Evolutionary conservation across 139 green algal genomes (phyloP), one percentile per base, ranked within the genome.

Genomic region (Micractinium conductrix): DNA sequence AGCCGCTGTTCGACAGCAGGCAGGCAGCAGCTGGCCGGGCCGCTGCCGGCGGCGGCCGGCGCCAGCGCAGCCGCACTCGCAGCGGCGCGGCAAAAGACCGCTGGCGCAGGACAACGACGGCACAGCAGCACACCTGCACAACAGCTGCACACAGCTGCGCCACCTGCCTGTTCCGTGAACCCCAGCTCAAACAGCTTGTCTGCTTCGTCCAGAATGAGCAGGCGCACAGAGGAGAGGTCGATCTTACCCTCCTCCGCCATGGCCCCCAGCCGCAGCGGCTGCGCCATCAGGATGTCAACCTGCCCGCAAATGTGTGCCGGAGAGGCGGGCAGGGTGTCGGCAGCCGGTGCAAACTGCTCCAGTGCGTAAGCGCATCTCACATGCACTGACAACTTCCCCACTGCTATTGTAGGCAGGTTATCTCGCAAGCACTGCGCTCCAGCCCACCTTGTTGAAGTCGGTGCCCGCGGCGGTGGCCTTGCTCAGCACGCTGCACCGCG

Each of bases 181-280:
- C 94, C 95, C 88, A 95, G 86, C 55, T 97, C 95, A 83, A 99
- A 96, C 50, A 99, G 94, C 88, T 98, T 98, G 92, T 99, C 97
- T 12, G 96, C 95, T 90, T 99, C 97, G 83, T 99, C 97, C 65
- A 99, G 78, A 38, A 99, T 89, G 26, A 99, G 82, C 74, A 86
- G 91, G 2, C 82, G 68, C n/a, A 88, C 79, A 14, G 21, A 21
- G 17, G 43, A 30, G 16, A 91, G 84, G 30, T 65, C 30, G 0
- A 87, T 17, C 45, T 90, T 91, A 19, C 84, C 79, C 78, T 92
- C 87, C 35, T 89, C 43, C 26, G 95, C 74, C 79, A 96, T 81
- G 2, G 86, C 81, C 14, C 86, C 88, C 73, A 98, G 88, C 28
- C 95, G 88, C 78, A 98, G 90, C 24, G 97, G 97, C 43, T 95